Percentiles rank a stretch among this genome's conserved stretches.
phyloP scores from a whole-genome alignment of 2,329 filamentous ascomycete species.

The Hyphodiscus sp. region DNA sequence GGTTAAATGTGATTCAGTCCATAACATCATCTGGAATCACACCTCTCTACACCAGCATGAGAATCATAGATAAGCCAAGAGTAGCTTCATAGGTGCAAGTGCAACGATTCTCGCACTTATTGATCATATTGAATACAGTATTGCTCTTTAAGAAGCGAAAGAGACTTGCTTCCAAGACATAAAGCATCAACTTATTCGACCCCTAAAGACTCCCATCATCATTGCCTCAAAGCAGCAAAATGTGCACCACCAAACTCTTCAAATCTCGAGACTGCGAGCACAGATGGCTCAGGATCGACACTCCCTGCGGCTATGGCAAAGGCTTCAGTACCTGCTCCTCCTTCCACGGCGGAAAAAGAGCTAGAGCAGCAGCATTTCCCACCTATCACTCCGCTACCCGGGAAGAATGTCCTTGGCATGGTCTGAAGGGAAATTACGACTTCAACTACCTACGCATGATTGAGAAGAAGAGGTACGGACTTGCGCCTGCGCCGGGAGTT shows the following conservation, averaged over 20 bases:
- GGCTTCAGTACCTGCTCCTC: constrained; percentile 13
- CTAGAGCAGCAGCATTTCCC: not conserved
- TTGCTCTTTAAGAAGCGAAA: no score
- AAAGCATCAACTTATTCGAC: not conserved
- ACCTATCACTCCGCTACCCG: not conserved
- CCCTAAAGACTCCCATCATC: not conserved
- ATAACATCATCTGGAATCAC: not conserved
- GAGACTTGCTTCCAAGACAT: no score
- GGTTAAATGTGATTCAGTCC: not conserved
- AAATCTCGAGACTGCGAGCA: constrained; percentile 9
- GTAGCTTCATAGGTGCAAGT: not conserved
- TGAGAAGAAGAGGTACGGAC: constrained; percentile 3
- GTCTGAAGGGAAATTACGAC: constrained; percentile 12
- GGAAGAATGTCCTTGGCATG: constrained; percentile 10
- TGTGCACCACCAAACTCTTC: constrained; percentile 12
- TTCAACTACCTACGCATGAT: constrained; percentile 12
- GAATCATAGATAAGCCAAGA: no score
- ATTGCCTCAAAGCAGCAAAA: not conserved
- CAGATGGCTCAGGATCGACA: constrained; percentile 10
- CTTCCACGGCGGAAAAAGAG: constrained; percentile 1
- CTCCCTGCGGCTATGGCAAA: constrained; percentile 8
- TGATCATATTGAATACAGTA: no score
- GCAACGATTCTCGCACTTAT: no score
- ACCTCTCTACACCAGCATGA: no score
- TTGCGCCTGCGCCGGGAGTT: not conserved